Base-by-base conservation (phyloP, 73 alveolate genomes). In the Stentor roeselii region DNA sequence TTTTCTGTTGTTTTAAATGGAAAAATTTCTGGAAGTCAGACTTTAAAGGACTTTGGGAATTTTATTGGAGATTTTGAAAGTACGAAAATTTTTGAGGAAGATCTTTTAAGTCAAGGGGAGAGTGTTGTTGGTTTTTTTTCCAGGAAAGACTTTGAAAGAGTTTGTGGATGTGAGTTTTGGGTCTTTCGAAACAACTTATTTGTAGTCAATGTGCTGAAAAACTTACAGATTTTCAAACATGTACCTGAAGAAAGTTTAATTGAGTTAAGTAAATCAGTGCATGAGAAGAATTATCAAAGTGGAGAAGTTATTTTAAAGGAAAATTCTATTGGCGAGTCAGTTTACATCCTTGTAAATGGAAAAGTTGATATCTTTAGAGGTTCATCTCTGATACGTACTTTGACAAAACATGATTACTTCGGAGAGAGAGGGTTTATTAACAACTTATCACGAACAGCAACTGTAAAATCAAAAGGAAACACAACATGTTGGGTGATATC, bases 241-340 rank as follows among this genome's bases (percentile, higher is more conserved):
- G 30, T 50, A 50, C 21, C 67, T 50, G 30, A 50, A 50, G 67
- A 50, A 50, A 50, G 21, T 11, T 21, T 50, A 6, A 50, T 6
- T 50, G 21, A 21, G 6, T 50, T 50, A 21, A 50, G 78, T 21
- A 87, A 78, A 39, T 59, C 90, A 39, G 60, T 87, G 39, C 82
- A 58, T 3, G 27, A 67, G 59, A 60, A 82, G 31, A 89, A 87
- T 3, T 75, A 40, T 36, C 36, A 84, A 21, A 39, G 80, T 35
- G 91, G 91, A 15, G 90, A 87, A 30, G 58, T 78, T 59, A 78
- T 87, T 21, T 41, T 87, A 35, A 75, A 83, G 40, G 89, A 84
- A 83, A 85, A 85, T 2, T 78, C 90, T 3, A 36, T 75, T 60
- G 92, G 92, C 31, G 89, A 87, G 38, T 60, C 84, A 42, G 78